Percentiles rank a stretch among this genome's conserved stretches.
Evolutionary conservation across 495 filamentous ascomycete genomes (phyloP).

Genomic region (Amniculicola lignicola): DNA sequence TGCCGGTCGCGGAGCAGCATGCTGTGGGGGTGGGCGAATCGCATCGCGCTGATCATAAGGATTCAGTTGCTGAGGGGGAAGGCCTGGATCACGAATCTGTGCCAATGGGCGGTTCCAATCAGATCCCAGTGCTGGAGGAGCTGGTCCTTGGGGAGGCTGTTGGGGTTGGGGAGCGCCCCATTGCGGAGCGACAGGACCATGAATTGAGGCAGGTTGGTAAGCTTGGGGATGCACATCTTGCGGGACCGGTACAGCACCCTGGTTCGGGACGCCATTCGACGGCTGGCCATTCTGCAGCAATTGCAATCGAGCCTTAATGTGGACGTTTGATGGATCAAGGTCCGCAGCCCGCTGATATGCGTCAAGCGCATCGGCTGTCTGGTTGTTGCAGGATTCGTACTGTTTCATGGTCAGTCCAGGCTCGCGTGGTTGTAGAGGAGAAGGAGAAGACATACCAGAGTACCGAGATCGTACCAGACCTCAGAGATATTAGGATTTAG

Average conservation of each 20-base stretch:
- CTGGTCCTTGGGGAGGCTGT: constrained; percentile 55
- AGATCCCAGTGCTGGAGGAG: constrained; percentile 39
- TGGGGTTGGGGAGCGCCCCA: constrained; percentile 59
- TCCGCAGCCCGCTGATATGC: constrained; percentile 94
- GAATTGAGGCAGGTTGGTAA: constrained; percentile 49
- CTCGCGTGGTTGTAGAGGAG: constrained; percentile 14
- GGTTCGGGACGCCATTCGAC: constrained; percentile 63
- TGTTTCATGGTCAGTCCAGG: constrained; percentile 42
- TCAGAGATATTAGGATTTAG: constrained; percentile 98
- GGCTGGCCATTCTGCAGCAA: constrained; percentile 76
- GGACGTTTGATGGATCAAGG: constrained; percentile 85
- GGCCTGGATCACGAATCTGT: constrained; percentile 67
- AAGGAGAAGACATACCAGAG: constrained; percentile 66
- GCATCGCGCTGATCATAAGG: constrained; percentile 76
- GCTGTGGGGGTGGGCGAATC: constrained; percentile 54
- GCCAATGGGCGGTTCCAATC: constrained; percentile 76
- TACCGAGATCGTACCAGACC: constrained; percentile 98
- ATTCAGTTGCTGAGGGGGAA: constrained; percentile 62
- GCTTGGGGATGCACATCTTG: constrained; percentile 69
- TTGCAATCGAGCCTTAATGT: constrained; percentile 93
- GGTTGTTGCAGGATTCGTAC: constrained; percentile 99
- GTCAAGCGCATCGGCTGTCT: constrained; percentile 93
- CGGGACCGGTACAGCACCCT: constrained; percentile 65
- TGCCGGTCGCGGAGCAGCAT: constrained; percentile 54
- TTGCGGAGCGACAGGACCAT: constrained; percentile 74